Percentiles rank a stretch among this genome's conserved stretches.
These are phyloP conservation scores for Hypoxylon sp. DNA, from an alignment of 2,329 filamentous ascomycete species.

Conservation along the genomic window DNA sequence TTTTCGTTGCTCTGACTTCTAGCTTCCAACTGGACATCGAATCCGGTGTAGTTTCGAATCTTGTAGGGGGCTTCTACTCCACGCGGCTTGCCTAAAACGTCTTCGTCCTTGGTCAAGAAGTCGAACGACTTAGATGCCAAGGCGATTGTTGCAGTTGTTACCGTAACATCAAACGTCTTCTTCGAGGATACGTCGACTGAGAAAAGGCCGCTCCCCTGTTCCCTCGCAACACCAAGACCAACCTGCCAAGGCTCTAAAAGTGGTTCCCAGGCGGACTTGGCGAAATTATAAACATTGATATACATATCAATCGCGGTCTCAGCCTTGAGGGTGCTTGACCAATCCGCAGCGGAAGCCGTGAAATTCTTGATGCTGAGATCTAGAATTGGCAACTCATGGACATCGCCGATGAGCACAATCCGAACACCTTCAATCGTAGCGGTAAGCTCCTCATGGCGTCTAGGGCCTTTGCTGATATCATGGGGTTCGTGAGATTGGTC, in stretches of 20 bases:
- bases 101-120: conserved; percentile 88
- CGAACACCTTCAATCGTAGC: conserved; percentile 88
- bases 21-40: conserved; percentile 86
- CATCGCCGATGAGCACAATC: conserved; percentile 92
- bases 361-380: conserved; percentile 95
- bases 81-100: conserved; percentile 92
- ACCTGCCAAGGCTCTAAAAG: conserved; percentile 96
- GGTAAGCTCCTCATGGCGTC: conserved; percentile 79
- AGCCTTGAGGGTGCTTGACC: conserved; percentile 87
- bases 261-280: conserved; percentile 98
- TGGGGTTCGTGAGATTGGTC: conserved; percentile 48
- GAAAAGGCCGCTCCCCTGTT: conserved; percentile 78
- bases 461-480: conserved; percentile 49
- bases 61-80: conserved; percentile 92
- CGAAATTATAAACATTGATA: conserved; percentile 98
- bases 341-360: conserved; percentile 85
- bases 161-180: conserved; percentile 89
- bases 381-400: conserved; percentile 94
- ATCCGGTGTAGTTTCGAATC: conserved; percentile 95
- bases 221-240: conserved; percentile 87
- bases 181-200: conserved; percentile 88
- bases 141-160: conserved; percentile 94
- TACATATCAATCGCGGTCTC: conserved; percentile 94
- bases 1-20: conserved; percentile 76
- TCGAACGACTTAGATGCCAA: conserved; percentile 92